Evolutionary conservation across 2,329 filamentous ascomycete genomes (phyloP).

Genomic region (Neurospora crassa): DNA sequence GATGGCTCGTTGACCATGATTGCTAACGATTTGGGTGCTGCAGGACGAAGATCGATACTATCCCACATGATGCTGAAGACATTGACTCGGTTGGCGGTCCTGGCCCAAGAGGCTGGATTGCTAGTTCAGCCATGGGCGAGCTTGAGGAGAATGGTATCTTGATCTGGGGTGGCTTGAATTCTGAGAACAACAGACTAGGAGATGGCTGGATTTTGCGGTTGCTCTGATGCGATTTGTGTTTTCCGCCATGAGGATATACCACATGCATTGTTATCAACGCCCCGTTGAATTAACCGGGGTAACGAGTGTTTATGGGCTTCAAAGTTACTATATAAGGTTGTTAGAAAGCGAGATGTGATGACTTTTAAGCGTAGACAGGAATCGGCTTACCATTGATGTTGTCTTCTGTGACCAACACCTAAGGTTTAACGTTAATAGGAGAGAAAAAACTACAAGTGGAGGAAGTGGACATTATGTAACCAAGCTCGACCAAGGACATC

Average conservation of each 20-base stretch:
- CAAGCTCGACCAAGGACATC: too few relatives aligned
- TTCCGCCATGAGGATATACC: conserved; percentile 19
- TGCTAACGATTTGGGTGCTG: neutral
- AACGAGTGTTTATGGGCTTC: neutral
- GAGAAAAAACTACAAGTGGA: neutral
- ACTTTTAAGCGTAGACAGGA: neutral
- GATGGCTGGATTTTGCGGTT: conserved; percentile 58
- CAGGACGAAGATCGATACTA: conserved; percentile 31
- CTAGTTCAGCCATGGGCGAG: conserved; percentile 45
- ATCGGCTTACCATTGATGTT: neutral
- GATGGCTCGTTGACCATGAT: neutral
- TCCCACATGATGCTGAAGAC: conserved; percentile 43
- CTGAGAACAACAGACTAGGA: conserved; percentile 39
- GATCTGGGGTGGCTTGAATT: conserved; percentile 50
- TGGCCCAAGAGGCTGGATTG: conserved; percentile 46
- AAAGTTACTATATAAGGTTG: neutral
- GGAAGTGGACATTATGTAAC: neutral
- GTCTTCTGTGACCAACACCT: neutral
- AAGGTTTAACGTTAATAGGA: neutral
- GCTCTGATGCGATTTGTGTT: neutral
- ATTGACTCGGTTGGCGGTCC: conserved; percentile 36
- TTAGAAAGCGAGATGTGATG: neutral
- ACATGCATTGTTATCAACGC: neutral
- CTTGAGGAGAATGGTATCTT: conserved; percentile 50
- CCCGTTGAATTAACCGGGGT: neutral